These are phyloP conservation scores for Cyberlindnera euphorbiiphila DNA, from an alignment of 805 yeast genomes.

Conservation along the genomic window DNA sequence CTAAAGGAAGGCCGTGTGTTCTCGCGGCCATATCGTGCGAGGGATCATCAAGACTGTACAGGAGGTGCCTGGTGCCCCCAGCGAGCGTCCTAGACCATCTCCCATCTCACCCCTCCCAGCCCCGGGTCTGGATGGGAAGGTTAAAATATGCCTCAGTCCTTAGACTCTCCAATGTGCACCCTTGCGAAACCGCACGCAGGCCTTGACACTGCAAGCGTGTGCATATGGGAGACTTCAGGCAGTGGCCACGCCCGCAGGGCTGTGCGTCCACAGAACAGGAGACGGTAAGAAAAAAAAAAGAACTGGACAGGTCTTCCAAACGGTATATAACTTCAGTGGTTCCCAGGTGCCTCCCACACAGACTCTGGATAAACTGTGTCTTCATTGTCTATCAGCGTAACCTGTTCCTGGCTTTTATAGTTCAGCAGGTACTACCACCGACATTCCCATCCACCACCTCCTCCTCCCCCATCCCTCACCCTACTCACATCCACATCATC, in stretches of 20 bases:
- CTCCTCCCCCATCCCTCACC: background rate
- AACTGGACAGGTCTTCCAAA: background rate
- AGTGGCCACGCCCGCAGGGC: background rate
- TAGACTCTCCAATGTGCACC: no score
- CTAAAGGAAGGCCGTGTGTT: no score
- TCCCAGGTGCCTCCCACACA: background rate
- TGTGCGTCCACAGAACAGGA: constrained; percentile 6
- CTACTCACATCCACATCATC: background rate
- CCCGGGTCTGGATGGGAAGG: no score
- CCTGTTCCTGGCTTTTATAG: constrained; percentile 1
- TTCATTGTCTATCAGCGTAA: constrained; percentile 4
- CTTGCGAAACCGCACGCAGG: constrained; percentile 1
- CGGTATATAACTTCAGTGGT: constrained; percentile 5
- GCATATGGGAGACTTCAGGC: background rate
- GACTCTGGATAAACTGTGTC: background rate
- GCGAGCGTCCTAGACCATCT: no score
- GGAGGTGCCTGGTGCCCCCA: no score
- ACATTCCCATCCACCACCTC: background rate
- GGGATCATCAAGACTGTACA: no score
- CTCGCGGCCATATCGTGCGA: no score
- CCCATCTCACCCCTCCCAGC: no score
- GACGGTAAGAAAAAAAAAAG: background rate
- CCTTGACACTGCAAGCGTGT: background rate
- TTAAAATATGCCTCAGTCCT: no score
- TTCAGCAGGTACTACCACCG: constrained; percentile 2